Evolutionary conservation across 1,284 basidiomycete genomes (phyloP).

Genomic region (Xerocomus amazonicus): DNA sequence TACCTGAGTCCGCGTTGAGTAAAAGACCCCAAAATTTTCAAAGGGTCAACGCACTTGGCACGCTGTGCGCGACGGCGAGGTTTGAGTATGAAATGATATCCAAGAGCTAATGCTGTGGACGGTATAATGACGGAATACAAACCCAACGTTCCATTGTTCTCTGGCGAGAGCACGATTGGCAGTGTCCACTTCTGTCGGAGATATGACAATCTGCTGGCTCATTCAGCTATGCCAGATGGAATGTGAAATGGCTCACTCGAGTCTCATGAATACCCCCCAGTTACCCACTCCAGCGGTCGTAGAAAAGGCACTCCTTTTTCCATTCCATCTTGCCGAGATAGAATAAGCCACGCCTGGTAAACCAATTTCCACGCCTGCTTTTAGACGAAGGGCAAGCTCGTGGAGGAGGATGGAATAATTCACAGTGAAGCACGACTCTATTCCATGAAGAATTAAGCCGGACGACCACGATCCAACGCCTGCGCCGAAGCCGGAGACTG

Average conservation of each 20-base stretch:
- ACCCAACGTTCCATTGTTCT: slow-evolving; percentile 43
- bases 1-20: slow-evolving; percentile 40
- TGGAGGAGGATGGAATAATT: slow-evolving; percentile 32
- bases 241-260: slow-evolving; percentile 27
- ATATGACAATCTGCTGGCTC: slow-evolving; percentile 36
- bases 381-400: slow-evolving; percentile 33
- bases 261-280: slow-evolving; percentile 31
- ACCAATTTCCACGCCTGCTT: slow-evolving; percentile 34
- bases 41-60: slow-evolving; percentile 29
- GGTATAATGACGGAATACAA: slow-evolving; percentile 47
- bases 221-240: slow-evolving; percentile 6
- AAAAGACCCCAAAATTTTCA: slow-evolving; percentile 11
- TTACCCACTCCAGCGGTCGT: slow-evolving; percentile 32
- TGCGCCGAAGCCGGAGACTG: slow-evolving; percentile 29
- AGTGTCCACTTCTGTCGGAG: slow-evolving; percentile 53
- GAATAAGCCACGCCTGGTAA: slow-evolving; percentile 27
- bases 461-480: slow-evolving; percentile 32
- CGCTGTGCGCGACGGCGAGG: slow-evolving; percentile 45
- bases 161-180: slow-evolving; percentile 51
- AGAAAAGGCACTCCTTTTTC: slow-evolving; percentile 29
- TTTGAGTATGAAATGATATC: slow-evolving; percentile 50
- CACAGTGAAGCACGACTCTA: slow-evolving; percentile 29
- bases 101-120: slow-evolving; percentile 41
- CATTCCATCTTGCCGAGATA: slow-evolving; percentile 33
- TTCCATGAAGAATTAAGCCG: slow-evolving; percentile 29